Evolutionary conservation across 1,139 yeast genomes (phyloP), one percentile per base, ranked within the genome.

Genomic region (Blastobotrys buckinghamii): DNA sequence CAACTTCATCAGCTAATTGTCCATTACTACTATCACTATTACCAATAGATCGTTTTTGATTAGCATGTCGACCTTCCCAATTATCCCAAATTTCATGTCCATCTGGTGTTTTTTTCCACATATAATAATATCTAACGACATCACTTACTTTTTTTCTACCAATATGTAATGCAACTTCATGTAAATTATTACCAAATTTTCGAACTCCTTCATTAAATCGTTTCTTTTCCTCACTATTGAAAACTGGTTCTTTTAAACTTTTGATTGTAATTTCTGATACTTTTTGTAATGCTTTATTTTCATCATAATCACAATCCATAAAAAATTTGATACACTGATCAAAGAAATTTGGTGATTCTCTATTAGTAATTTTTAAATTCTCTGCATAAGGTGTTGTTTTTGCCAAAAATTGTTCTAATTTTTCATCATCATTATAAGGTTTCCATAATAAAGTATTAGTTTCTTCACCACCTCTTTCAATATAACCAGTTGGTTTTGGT

Each of bases 31-130:
- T 5, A 24, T 52, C 58, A 19, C 22, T 27, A 13, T 20, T 34
- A 59, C 67, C 70, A 54, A 82, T 81, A 6, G 42, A 32, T n/a
- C 39, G 32, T 19, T 39, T 36, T 15, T 58, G 79, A 78, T 49
- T 73, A 72, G 32, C 27, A 6, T 42, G 38, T 50, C 96, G 68
- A 0, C 95, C 95, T 51, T 81, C 82, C 59, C 71, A 86, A 60
- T 82, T 82, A 34, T 88, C 96, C 96, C 97, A 88, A 15, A 86
- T 84, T 45, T 68, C 62, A 54, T 76, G 79, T 0, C 97, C 97
- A 49, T 74, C 74, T 29, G 76, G 71, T 0, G 96, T 82, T 64
- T 90, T 90, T 65, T 90, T 90, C 97, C 97, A 90, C 46, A 85
- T 69, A 60, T 90, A 90, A 61, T 87, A 90, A 62, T 76, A 90